Base-by-base conservation (phyloP, 2,329 filamentous ascomycete species). In the Neonectria faginata region DNA sequence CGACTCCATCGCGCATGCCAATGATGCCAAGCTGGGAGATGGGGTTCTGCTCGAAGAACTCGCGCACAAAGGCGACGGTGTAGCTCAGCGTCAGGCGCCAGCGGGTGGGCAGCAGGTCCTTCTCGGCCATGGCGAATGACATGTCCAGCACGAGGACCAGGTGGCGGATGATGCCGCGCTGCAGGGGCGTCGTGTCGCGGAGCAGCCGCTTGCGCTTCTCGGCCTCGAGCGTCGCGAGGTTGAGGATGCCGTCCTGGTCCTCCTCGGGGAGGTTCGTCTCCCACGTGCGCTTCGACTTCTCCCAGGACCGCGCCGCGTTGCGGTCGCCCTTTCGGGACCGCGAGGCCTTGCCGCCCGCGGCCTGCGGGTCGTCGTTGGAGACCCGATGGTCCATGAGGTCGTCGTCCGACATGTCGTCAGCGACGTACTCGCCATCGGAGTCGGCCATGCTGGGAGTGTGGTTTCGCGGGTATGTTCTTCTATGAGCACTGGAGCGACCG, bases 41-140 rank as follows among this genome's bases (percentile, higher is more conserved):
- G 11, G 96, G 96, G 74, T 99, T 99, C 80, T 99, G 96, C 80
- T 98, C 96, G 76, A 98, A 99, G 81, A 93, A 99, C 78, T 97
- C 95, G 64, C 90, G 87, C 53, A 98, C 91, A 79, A 98, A 99
- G 62, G 94, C 91, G 68, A 91, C 88, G 16, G 94, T 91, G 79
- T 94, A 97, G 68, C 90, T 90, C 74, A 97, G 85, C 57, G 90
- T 91, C 33, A 97, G 86, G 41, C 94, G 86, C 79, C 95, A 94
- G 65, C 95, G 88, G 47, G 90, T 97, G 6, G 96, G 96, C 27
- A 96, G 88, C 70, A 98, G 85, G 76, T 99, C 96, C 80, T 98
- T 98, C 79, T 98, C 94, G 5, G 89, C 81, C 96, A 99, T 99
- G 55, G 95, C 93, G 68, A 92, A 91, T 22, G 93, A 97, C 79